Base-by-base conservation (phyloP, 176 grass and related monocot genomes). In the Phoenix roebelenii region DNA sequence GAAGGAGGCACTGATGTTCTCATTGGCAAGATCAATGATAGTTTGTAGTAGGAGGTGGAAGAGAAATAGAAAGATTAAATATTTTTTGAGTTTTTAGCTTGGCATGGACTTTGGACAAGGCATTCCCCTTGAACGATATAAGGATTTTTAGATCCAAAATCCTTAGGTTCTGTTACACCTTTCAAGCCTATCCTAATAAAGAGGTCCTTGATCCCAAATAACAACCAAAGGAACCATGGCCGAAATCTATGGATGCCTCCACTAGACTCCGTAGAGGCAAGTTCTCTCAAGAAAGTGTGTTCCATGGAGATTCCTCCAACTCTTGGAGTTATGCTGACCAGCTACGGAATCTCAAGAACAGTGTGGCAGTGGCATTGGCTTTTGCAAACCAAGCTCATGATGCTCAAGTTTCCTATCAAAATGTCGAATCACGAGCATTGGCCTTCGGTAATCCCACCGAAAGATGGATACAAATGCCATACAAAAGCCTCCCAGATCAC, bases 101-200 rank as follows among this genome's bases (percentile, higher is more conserved):
- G 19, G n/a, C 23, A 66, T 66, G 63, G 49, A 66, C 6, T 66
- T 28, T 25, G 25, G 49, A 52, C 22, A n/a, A 52, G 50, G 24
- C 15, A 22, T 66, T 29, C 63, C 49, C 17, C 22, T 54, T 28
- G 12, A 15, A 23, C 23, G 26, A 6, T 15, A 54, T 5, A 18
- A 54, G 49, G 63, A 52, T 66, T 66, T 65, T 22, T 49, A 30
- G 49, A 52, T 66, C 50, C 63, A 54, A 22, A 26, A 22, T 18
- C 50, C 22, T 25, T 52, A 5, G 50, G 2, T 20, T 28, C 23
- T 50, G 15, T 66, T 52, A 65, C 49, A 4, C 63, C 49, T 14
- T 15, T 44, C 17, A 65, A 65, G 22, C 48, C 63, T n/a, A 19
- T 50, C 32, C 61, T 7, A 44, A 30, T 15, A 4, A 50, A 23